Evolutionary conservation across 2,329 filamentous ascomycete species (phyloP).

Genomic region (Bipolaris victoriae): DNA sequence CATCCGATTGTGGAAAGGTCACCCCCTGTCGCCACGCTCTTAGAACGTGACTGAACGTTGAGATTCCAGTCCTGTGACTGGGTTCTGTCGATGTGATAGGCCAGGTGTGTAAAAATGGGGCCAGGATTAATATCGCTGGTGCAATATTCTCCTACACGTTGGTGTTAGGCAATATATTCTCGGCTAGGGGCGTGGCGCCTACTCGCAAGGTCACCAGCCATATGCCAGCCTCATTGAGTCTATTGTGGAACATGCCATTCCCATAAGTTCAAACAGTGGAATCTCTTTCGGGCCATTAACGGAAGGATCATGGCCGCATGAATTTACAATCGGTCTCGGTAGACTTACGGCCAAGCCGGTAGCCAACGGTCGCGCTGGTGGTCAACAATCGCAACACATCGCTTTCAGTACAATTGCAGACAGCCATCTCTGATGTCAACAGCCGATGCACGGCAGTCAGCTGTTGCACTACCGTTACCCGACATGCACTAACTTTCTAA

Average conservation of each 20-base stretch:
- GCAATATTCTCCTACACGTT: slow-evolving; percentile 2
- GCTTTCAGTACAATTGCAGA: background rate
- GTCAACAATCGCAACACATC: background rate
- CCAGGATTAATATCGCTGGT: slow-evolving; percentile 14
- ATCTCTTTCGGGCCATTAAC: background rate
- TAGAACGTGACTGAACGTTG: slow-evolving; percentile 1
- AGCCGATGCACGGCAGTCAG: slow-evolving; percentile 4
- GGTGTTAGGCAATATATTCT: slow-evolving; percentile 14
- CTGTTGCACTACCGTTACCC: slow-evolving; percentile 3
- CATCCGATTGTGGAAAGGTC: slow-evolving; percentile 2
- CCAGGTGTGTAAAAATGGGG: background rate
- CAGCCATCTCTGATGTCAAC: background rate
- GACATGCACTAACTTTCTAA: slow-evolving; percentile 10
- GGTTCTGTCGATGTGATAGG: slow-evolving; percentile 12
- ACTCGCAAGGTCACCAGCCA: slow-evolving; percentile 3
- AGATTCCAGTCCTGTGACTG: slow-evolving; percentile 17
- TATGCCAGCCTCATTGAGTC: slow-evolving; percentile 6
- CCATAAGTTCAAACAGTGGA: slow-evolving; percentile 3
- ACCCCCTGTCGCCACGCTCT: slow-evolving; percentile 5
- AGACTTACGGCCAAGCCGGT: background rate
- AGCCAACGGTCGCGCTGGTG: background rate
- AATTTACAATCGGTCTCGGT: background rate
- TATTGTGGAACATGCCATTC: slow-evolving; percentile 5
- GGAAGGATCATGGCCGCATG: background rate
- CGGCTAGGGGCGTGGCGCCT: slow-evolving; percentile 10